Evolutionary conservation across 2,329 filamentous ascomycete species (phyloP).

Genomic region (Pezicula rhizophila): DNA sequence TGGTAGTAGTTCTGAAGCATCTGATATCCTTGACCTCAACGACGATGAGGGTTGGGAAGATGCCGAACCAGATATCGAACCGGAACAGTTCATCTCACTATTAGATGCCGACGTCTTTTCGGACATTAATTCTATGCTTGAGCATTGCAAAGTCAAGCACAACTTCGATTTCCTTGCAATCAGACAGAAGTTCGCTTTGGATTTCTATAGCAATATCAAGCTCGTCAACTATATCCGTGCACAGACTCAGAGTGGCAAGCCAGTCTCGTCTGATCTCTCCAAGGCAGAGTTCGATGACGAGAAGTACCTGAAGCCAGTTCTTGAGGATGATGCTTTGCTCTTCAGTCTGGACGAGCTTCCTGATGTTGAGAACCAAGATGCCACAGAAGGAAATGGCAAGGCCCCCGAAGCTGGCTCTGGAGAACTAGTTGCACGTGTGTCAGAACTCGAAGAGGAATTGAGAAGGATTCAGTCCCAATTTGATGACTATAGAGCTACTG

Average conservation of each 20-base stretch:
- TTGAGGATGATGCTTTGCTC: slow-evolving; percentile 85
- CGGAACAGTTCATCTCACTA: slow-evolving; percentile 60
- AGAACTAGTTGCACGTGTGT: slow-evolving; percentile 26
- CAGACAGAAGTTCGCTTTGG: slow-evolving; percentile 52
- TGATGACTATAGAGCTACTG: slow-evolving; percentile 31
- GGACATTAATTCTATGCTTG: slow-evolving; percentile 59
- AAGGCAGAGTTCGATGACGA: slow-evolving; percentile 67
- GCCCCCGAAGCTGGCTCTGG: slow-evolving; percentile 12
- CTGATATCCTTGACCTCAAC: slow-evolving; percentile 35
- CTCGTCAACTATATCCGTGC: slow-evolving; percentile 63
- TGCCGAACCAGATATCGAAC: slow-evolving; percentile 56
- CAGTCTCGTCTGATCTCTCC: slow-evolving; percentile 43
- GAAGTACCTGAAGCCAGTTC: slow-evolving; percentile 71
- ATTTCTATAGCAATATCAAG: slow-evolving; percentile 69
- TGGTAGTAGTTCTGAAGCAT: slow-evolving; percentile 32
- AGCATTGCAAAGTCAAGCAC: slow-evolving; percentile 60
- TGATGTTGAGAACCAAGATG: slow-evolving; percentile 31
- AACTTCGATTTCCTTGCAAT: slow-evolving; percentile 61
- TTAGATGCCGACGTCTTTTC: slow-evolving; percentile 62
- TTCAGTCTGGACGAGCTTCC: slow-evolving; percentile 79
- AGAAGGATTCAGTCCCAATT: slow-evolving; percentile 33
- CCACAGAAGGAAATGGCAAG: slow-evolving; percentile 21
- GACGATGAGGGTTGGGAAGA: slow-evolving; percentile 50
- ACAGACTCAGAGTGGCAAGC: slow-evolving; percentile 38
- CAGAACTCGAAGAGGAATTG: slow-evolving; percentile 33